Conservation (phyloP, 2,329 filamentous ascomycete species). For the Fusarium mexicanum region DNA sequence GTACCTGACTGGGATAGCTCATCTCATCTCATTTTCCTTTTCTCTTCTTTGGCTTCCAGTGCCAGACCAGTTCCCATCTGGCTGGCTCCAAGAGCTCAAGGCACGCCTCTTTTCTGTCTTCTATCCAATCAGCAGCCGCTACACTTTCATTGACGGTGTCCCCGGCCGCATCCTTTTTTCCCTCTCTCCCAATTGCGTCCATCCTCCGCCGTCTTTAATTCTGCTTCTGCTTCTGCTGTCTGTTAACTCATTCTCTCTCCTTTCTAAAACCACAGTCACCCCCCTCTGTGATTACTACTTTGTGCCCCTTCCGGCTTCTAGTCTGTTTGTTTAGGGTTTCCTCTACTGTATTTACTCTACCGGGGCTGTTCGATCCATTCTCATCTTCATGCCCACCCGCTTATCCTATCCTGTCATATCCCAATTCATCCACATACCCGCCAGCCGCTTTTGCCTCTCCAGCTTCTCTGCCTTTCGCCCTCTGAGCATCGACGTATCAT, state of each 20-base stretch:
- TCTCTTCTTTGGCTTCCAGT: slow-evolving; percentile 28
- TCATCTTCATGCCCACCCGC: not conserved
- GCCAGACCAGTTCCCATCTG: slow-evolving; percentile 23
- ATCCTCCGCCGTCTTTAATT: not conserved
- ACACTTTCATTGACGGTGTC: slow-evolving; percentile 26
- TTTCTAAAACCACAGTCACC: slow-evolving; percentile 9
- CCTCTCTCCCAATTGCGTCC: slow-evolving; percentile 3
- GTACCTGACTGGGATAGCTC: slow-evolving; percentile 23
- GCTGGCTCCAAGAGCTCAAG: slow-evolving; percentile 21
- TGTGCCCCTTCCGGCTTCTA: slow-evolving; percentile 9
- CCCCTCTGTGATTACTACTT: not conserved
- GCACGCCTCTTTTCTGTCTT: slow-evolving; percentile 18
- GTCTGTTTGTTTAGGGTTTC: slow-evolving; percentile 30
- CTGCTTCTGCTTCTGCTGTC: slow-evolving; percentile 1
- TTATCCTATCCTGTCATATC: not conserved
- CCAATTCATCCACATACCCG: slow-evolving; percentile 16
- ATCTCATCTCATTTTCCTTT: slow-evolving; percentile 33
- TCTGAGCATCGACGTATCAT: slow-evolving; percentile 9
- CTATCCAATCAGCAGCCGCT: slow-evolving; percentile 25
- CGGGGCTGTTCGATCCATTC: slow-evolving; percentile 16
- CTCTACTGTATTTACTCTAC: slow-evolving; percentile 4
- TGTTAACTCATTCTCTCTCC: slow-evolving; percentile 12
- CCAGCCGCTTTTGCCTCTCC: not conserved
- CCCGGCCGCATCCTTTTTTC: slow-evolving; percentile 25
- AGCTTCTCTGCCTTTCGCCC: not conserved